Conservation (phyloP, 75 land plant genomes). For the Sequoia sempervirens region DNA sequence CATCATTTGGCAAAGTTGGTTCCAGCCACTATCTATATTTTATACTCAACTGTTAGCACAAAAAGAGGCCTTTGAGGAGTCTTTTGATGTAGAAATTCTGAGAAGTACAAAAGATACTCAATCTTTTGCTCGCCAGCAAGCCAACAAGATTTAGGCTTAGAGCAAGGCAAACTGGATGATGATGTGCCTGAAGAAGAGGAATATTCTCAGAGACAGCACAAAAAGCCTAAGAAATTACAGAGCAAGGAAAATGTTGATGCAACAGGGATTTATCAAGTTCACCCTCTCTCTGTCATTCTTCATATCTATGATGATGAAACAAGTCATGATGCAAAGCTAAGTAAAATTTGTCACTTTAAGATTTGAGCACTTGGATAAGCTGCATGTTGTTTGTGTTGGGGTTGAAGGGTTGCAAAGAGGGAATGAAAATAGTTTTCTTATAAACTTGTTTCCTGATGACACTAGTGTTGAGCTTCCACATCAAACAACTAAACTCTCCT, state of each 20-base stretch:
- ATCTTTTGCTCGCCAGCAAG: slow-evolving; percentile 60
- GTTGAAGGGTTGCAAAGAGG: slow-evolving; percentile 53
- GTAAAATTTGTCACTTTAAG: slow-evolving; percentile 56
- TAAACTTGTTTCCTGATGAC: slow-evolving; percentile 94
- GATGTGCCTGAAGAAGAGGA: slow-evolving; percentile 85
- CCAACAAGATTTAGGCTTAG: slow-evolving; percentile 51
- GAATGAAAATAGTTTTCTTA: slow-evolving; percentile 44
- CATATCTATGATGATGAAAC: slow-evolving; percentile 70
- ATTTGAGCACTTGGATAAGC: slow-evolving; percentile 78
- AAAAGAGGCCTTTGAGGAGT: slow-evolving; percentile 87
- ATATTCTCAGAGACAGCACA: slow-evolving; percentile 78
- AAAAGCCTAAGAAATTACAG: slow-evolving; percentile 60
- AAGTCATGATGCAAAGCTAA: slow-evolving; percentile 22
- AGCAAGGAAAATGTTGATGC: slow-evolving; percentile 51
- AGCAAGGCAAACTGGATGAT: slow-evolving; percentile 54
- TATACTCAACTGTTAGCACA: slow-evolving; percentile 80
- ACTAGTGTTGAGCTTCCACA: slow-evolving; percentile 88
- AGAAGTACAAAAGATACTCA: slow-evolving; percentile 97
- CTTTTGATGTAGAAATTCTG: slow-evolving; percentile 77
- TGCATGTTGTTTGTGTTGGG: slow-evolving; percentile 86
- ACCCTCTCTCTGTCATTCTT: slow-evolving; percentile 73
- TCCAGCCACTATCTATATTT: slow-evolving; percentile 84
- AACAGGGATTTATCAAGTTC: slow-evolving; percentile 55
- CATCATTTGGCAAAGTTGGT: slow-evolving; percentile 78
- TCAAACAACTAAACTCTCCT: slow-evolving; percentile 64